Evolutionary conservation across 2,329 filamentous ascomycete species (phyloP), one percentile per base, ranked within the genome.

Genomic region (Fusarium sp.): DNA sequence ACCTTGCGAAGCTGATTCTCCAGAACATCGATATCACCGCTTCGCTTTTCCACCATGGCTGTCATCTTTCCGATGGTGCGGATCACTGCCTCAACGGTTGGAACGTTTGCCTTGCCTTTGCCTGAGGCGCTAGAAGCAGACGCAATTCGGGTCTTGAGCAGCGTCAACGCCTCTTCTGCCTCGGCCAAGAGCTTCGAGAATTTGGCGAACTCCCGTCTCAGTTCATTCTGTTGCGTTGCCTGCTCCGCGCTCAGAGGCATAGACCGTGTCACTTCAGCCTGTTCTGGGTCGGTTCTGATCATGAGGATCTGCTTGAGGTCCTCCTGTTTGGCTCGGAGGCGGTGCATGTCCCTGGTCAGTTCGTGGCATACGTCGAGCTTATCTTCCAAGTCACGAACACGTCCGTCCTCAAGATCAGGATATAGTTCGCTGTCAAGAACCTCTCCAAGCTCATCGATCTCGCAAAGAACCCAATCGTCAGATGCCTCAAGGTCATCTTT

Each of bases 51-150:
- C 0, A 92, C 92, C 91, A 98, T 95, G 62, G 85, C 88, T 34
- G 94, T 98, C 92, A 99, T 94, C 76, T 96, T 97, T 60, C 85
- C 85, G 70, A 99, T 97, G 1, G 96, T 99, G 62, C 92, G 93
- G 71, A 94, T 91, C 21, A 99, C 93, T 1, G 94, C 93, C 73
- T 98, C 96, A 11, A 98, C 93, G 0, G 94, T 98, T 0, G 96
- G 96, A 6, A 91, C 87, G 51, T 85, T 84, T 13, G 79, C 75
- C 22, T 75, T 78, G 7, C 80, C 80, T 58, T 80, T 85, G 70
- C 83, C 86, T 42, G 82, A 81, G 4, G 82, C 77, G 49, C 82
- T 83, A 19, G 85, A 86, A 9, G 85, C 84, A 2, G 87, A 81
- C 1, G 91, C 91, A 19, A 98, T 85, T 72, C 91, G 92, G 4